These are phyloP conservation scores for Penicillium ochrochloron DNA, from an alignment of 495 filamentous ascomycete species.

Conservation along the genomic window DNA sequence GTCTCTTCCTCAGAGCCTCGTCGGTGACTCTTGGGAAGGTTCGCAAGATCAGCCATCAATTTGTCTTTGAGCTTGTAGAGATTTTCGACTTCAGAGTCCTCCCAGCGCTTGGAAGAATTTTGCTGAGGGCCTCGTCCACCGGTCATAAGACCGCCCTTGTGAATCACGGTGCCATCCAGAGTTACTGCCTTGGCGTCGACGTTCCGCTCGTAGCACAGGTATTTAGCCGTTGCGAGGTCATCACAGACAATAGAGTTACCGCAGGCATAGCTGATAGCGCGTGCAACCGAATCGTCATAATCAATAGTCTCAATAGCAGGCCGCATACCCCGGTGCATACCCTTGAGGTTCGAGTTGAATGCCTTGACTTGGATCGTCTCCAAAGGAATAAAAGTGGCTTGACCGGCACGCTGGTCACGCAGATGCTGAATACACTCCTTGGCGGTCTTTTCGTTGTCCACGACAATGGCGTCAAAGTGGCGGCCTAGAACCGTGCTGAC, in stretches of 20 bases:
- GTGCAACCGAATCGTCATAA: slow-evolving; percentile 83
- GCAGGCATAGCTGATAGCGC: slow-evolving; percentile 92
- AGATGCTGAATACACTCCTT: slow-evolving; percentile 94
- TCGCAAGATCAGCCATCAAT: slow-evolving; percentile 69
- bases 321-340: slow-evolving; percentile 80
- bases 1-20: slow-evolving; percentile 76
- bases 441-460: slow-evolving; percentile 94
- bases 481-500: slow-evolving; percentile 91
- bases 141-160: slow-evolving; percentile 97
- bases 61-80: slow-evolving; percentile 73
- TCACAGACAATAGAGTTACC: slow-evolving; percentile 97
- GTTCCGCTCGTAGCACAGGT: slow-evolving; percentile 82
- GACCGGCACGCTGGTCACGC: slow-evolving; percentile 81
- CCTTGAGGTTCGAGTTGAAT: slow-evolving; percentile 86
- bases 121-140: slow-evolving; percentile 82
- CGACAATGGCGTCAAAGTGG: slow-evolving; percentile 90
- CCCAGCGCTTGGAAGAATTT: slow-evolving; percentile 75
- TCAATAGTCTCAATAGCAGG: slow-evolving; percentile 96
- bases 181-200: slow-evolving; percentile 94
- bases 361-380: slow-evolving; percentile 96
- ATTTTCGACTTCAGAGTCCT: slow-evolving; percentile 85
- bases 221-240: slow-evolving; percentile 78
- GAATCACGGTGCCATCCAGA: slow-evolving; percentile 88
- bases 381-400: slow-evolving; percentile 90
- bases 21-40: slow-evolving; percentile 75